phyloP scores from a whole-genome alignment of 768 basidiomycete genomes.

The Tephrocybe sp. region DNA sequence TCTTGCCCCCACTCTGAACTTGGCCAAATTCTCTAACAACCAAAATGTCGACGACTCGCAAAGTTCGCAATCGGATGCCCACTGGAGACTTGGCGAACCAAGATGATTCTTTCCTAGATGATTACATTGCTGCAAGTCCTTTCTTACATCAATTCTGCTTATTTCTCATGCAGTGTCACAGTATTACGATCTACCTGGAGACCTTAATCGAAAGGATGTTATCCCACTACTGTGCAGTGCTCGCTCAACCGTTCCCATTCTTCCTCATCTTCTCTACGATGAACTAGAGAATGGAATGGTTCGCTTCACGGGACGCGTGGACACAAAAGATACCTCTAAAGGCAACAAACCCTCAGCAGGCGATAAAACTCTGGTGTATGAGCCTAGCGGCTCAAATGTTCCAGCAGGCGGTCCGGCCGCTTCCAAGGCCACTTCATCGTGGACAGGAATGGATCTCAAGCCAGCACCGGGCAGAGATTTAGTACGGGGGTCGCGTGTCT shows the following conservation, averaged over 20 bases:
- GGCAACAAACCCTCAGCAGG: background rate
- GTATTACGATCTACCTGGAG: constrained; percentile 1
- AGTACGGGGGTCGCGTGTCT: background rate
- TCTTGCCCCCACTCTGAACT: background rate
- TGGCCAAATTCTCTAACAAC: background rate
- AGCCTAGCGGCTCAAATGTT: background rate
- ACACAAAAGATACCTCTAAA: background rate
- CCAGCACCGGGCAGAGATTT: background rate
- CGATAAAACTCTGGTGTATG: too few relatives aligned
- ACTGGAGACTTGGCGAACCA: background rate
- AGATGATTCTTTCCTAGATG: background rate
- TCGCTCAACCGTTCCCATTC: background rate
- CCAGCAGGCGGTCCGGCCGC: too few relatives aligned
- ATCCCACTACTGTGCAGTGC: background rate
- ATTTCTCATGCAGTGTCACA: background rate
- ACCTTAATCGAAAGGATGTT: background rate
- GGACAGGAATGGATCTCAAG: background rate
- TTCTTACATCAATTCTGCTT: background rate
- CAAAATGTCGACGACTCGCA: background rate
- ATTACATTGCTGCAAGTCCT: background rate
- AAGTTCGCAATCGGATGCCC: background rate
- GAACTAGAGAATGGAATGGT: background rate
- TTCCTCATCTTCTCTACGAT: background rate
- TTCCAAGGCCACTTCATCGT: too few relatives aligned
- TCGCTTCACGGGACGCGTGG: background rate